Base-by-base conservation (phyloP, 805 yeast species). In the Yarrowia porcina region DNA sequence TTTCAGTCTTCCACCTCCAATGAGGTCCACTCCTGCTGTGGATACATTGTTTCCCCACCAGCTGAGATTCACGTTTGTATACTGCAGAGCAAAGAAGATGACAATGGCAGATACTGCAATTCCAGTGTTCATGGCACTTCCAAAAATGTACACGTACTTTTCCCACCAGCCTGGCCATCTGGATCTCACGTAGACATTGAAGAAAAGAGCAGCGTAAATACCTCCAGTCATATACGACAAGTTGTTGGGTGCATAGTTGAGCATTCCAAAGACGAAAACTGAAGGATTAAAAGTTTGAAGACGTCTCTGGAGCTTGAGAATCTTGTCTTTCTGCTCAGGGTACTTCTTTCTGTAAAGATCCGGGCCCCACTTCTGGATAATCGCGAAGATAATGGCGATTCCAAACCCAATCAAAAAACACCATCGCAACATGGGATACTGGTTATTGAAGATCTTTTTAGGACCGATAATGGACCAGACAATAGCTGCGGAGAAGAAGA, bases 131-230 rank as follows among this genome's bases (percentile, higher is more conserved):
- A 81, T 69, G 0, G 80, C 83, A 63, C 80, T 75, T 32, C 79
- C 77, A 45, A 81, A 71, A 17, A 81, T 74, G 66, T 81, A 81
- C 66, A 80, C 80, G 71, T 81, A 81, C 69, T 79, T 80, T 60
- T 80, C 81, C 83, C 83, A 81, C 84, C 84, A 81, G 21, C 72
- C 68, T 3, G 77, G 70, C 67, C 78, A 81, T 61, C 75, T 69
- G 50, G 72, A 70, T 61, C 78, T 76, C 63, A 81, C 68, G 61
- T 73, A 70, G 65, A 76, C 75, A 79, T 79, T 81, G 75, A 82
- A 81, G 41, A 74, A 60, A 65, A 73, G 75, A n/a, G 81, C 76
- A 42, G 80, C 32, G 41, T 69, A 69, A 33, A 79, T 69, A 4
- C 82, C 82, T 1, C 79, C 75, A 39, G 72, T 75, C 65, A 75